Conservation (phyloP, 2,329 filamentous ascomycete species). For the Bipolaris sorokiniana region DNA sequence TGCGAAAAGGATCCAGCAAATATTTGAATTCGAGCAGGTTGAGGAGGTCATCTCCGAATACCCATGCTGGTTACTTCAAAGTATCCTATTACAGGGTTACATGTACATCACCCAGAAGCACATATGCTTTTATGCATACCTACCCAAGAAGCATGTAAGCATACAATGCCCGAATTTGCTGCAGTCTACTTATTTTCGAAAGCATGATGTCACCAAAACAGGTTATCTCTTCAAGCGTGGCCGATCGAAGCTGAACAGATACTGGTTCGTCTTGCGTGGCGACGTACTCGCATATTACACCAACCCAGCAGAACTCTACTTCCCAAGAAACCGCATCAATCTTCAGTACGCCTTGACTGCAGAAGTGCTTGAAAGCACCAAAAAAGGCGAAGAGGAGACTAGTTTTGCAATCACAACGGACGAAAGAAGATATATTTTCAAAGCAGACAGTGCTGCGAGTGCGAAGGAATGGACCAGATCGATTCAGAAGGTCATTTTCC, state of each 20-base stretch:
- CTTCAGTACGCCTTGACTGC: constrained; percentile 90
- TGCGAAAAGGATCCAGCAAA: constrained; percentile 73
- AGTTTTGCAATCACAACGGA: constrained; percentile 84
- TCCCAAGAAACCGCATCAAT: constrained; percentile 89
- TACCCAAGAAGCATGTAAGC: constrained; percentile 87
- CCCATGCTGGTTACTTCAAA: constrained; percentile 91
- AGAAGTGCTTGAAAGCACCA: constrained; percentile 71
- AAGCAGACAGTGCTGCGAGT: constrained; percentile 83
- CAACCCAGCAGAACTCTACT: constrained; percentile 85
- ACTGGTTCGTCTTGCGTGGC: constrained; percentile 92
- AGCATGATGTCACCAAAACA: constrained; percentile 71
- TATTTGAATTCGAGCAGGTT: constrained; percentile 70
- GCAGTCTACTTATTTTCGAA: constrained; percentile 25
- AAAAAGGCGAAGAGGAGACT: constrained; percentile 71
- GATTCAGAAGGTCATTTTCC: constrained; percentile 91
- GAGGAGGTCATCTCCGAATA: constrained; percentile 93
- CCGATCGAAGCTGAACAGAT: constrained; percentile 85
- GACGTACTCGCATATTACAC: constrained; percentile 91
- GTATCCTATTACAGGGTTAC: constrained; percentile 88
- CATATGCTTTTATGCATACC: constrained; percentile 95
- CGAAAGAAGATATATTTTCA: constrained; percentile 83
- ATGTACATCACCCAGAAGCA: constrained; percentile 94
- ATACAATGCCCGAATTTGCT: not conserved
- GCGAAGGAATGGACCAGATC: constrained; percentile 97
- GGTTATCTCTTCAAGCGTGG: constrained; percentile 89